Conservation (phyloP, 73 alveolate genomes). For the Stentor coeruleus region DNA sequence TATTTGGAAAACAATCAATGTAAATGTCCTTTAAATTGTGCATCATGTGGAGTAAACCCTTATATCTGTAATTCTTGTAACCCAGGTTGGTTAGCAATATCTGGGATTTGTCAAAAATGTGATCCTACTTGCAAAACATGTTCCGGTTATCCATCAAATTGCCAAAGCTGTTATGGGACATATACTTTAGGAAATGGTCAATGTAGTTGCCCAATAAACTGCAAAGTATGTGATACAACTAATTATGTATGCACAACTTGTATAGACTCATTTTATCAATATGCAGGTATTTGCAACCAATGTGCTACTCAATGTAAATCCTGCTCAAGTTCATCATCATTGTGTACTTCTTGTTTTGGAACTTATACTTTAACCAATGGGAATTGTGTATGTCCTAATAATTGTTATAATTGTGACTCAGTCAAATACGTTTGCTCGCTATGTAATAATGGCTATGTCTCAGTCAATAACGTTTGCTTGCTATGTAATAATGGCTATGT, state of each 20-base stretch:
- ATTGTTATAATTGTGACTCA: background rate
- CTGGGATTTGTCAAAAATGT: background rate
- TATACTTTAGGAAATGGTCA: background rate
- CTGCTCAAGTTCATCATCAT: background rate
- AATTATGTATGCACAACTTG: background rate
- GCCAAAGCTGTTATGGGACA: background rate
- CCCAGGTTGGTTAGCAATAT: background rate
- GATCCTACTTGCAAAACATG: background rate
- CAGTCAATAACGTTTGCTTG: background rate
- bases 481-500: background rate
- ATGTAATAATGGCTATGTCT: background rate
- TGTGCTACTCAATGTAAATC: background rate
- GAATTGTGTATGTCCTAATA: background rate
- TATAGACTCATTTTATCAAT: background rate
- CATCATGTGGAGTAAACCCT: background rate
- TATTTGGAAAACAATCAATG: background rate
- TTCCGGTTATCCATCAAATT: background rate
- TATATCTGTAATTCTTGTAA: background rate
- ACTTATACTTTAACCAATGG: background rate
- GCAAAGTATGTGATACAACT: background rate
- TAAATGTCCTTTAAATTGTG: background rate
- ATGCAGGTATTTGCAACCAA: background rate
- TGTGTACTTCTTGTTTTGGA: background rate
- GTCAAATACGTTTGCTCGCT: background rate
- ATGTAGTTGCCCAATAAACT: background rate